These are phyloP conservation scores for Albatrellus ellisii DNA, from an alignment of 768 basidiomycete genomes.

Conservation along the genomic window DNA sequence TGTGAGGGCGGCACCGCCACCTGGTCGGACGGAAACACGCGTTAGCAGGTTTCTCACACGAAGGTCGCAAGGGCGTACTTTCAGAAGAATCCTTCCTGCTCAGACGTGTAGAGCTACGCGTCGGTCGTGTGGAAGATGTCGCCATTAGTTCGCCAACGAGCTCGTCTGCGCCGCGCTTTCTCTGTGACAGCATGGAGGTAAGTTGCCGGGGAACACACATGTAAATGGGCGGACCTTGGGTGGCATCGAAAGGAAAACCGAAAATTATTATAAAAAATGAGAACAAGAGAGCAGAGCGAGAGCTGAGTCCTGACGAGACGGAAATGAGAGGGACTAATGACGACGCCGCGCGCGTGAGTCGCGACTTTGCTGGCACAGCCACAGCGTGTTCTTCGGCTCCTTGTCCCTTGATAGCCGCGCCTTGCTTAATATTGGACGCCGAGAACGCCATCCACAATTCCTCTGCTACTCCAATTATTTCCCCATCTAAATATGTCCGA, in stretches of 20 bases:
- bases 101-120: constrained; percentile 31
- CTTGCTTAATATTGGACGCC: background rate
- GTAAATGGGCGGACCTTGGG: constrained; percentile 10
- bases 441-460: background rate
- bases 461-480: background rate
- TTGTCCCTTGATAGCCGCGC: background rate
- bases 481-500: constrained; percentile 49
- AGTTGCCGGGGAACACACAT: background rate
- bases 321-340: too few relatives aligned
- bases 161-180: constrained; percentile 40
- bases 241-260: constrained; percentile 11
- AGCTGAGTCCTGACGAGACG: too few relatives aligned
- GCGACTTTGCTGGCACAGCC: too few relatives aligned
- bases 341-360: too few relatives aligned
- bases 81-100: constrained; percentile 16
- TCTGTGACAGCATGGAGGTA: constrained; percentile 23
- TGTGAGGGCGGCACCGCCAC: too few relatives aligned
- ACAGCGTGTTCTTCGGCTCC: background rate
- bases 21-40: background rate
- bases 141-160: constrained; percentile 20
- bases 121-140: constrained; percentile 29
- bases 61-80: constrained; percentile 11
- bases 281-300: too few relatives aligned
- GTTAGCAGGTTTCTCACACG: background rate
- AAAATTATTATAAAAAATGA: constrained; percentile 6